Base-by-base conservation (phyloP, 371 early-diverging fungal species). In the Lichtheimia ornata region DNA sequence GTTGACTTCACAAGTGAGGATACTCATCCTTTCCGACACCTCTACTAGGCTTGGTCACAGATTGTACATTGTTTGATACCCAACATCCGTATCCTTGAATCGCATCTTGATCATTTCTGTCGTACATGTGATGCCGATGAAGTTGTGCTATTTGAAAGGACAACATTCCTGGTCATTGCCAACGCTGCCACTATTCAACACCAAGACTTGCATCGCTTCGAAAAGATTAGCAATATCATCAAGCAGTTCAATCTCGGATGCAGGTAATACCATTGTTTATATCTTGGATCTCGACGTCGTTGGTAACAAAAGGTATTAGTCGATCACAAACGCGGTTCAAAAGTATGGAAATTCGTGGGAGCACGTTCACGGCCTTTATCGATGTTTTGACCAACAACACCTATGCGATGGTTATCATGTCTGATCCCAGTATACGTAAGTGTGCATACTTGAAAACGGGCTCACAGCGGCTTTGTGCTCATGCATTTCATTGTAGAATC, bases 1-100 rank as follows among this genome's bases (percentile, higher is more conserved):
- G 11, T 35, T 28, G 28, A 28, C 4, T 4, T 35, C 35, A 35
- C 11, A 35, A 35, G 9, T 11, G 11, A 35, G 2, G 2, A 15
- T 12, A 42, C 18, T 42, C 9, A 2, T 49, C 6, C 25, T 54
- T 20, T 20, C 20, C 14, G 13, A 51, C 11, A 40, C 30, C 5
- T 47, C n/a, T 22, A 4, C n/a, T 79, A 91, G 86, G 98, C 97
- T 7, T 98, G 98, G 98, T 96, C 97, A 17, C 86, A 91, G 30
- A 98, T 98, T 62, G 95, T 97, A 4, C 93, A 94, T 72, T 88
- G 91, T 42, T 82, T 98, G 64, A 94, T 98, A 41, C 98, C 98
- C 41, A 96, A 96, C 67, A 94, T 97, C 47, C 80, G 82, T 25
- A 71, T 80, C 5, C 81, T 97, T 25, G 94, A 96, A 75, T 73